A percentile compares a stretch with the other conserved stretches of the same genome.
Conservation (phyloP, 1,284 basidiomycete genomes). For the Ustilago vetiveriae region DNA sequence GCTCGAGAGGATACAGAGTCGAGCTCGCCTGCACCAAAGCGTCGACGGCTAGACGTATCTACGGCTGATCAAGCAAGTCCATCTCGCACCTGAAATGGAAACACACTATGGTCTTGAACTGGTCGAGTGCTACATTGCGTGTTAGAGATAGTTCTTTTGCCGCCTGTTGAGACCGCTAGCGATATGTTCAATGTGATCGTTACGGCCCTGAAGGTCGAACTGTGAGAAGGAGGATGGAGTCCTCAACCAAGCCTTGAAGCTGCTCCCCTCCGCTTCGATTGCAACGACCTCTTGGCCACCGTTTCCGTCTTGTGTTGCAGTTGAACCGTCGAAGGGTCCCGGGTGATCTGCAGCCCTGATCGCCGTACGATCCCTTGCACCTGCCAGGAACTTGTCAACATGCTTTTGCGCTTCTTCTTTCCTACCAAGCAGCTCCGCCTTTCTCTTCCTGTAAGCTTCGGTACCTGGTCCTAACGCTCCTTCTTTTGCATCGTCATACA, state of each 20-base stretch:
- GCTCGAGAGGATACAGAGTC: no score
- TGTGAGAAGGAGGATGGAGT: constrained; percentile 8
- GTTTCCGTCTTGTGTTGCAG: neutral
- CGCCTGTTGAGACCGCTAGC: no score
- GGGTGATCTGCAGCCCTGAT: constrained; percentile 6
- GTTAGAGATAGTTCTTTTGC: no score
- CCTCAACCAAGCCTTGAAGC: constrained; percentile 23
- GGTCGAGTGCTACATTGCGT: no score
- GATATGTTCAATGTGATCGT: no score
- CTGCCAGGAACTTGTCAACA: constrained; percentile 14
- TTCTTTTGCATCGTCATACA: constrained; percentile 28
- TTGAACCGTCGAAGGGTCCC: neutral
- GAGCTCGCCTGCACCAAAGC: no score
- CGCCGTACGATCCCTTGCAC: constrained; percentile 13
- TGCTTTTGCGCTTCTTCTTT: constrained; percentile 3
- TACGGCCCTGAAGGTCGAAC: constrained; percentile 13
- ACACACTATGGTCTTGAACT: no score
- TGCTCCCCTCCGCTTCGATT: neutral
- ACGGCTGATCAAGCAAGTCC: no score
- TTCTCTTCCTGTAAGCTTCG: constrained; percentile 9
- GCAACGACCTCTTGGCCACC: neutral
- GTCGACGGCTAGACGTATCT: no score
- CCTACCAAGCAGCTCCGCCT: constrained; percentile 20
- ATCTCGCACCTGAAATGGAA: no score
- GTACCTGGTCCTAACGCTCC: constrained; percentile 10